A percentile compares a stretch with the other conserved stretches of the same genome.
phyloP scores from a whole-genome alignment of 306 rosid species.

The Medicago arabica region DNA sequence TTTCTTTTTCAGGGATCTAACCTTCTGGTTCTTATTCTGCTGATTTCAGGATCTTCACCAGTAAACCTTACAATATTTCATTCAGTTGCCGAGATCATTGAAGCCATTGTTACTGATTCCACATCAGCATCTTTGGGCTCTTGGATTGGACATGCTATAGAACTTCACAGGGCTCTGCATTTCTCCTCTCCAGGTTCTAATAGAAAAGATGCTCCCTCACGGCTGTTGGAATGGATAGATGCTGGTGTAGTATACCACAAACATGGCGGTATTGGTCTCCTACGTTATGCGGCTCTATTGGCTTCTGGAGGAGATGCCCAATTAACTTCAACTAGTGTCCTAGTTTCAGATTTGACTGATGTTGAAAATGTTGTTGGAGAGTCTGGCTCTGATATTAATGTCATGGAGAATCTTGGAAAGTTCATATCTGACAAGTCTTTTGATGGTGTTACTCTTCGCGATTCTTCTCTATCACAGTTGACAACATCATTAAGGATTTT shows the following conservation, averaged over 20 bases:
- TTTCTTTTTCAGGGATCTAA: constrained; percentile 39
- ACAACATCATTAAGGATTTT: constrained; percentile 93
- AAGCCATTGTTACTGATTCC: constrained; percentile 92
- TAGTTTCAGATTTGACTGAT: constrained; percentile 89
- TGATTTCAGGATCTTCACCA: constrained; percentile 79
- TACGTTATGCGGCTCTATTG: constrained; percentile 89
- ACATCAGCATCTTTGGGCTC: constrained; percentile 82
- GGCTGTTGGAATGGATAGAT: constrained; percentile 97
- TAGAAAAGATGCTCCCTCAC: constrained; percentile 94
- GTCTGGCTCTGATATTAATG: constrained; percentile 84
- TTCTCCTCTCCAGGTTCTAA: constrained; percentile 93
- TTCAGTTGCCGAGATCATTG: constrained; percentile 97
- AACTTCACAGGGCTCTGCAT: constrained; percentile 86
- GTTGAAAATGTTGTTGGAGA: constrained; percentile 86
- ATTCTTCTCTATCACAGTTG: constrained; percentile 90
- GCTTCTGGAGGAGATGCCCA: constrained; percentile 99
- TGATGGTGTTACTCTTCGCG: constrained; percentile 91
- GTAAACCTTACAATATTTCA: constrained; percentile 88
- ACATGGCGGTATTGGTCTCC: constrained; percentile 88
- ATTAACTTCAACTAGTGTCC: constrained; percentile 69
- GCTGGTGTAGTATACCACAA: constrained; percentile 91
- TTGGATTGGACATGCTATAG: constrained; percentile 92
- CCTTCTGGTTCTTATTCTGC: constrained; percentile 37
- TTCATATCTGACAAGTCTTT: constrained; percentile 85
- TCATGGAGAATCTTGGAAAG: constrained; percentile 94